Base-by-base conservation (phyloP, 2,329 filamentous ascomycete species). In the Trichoderma asperellum region DNA sequence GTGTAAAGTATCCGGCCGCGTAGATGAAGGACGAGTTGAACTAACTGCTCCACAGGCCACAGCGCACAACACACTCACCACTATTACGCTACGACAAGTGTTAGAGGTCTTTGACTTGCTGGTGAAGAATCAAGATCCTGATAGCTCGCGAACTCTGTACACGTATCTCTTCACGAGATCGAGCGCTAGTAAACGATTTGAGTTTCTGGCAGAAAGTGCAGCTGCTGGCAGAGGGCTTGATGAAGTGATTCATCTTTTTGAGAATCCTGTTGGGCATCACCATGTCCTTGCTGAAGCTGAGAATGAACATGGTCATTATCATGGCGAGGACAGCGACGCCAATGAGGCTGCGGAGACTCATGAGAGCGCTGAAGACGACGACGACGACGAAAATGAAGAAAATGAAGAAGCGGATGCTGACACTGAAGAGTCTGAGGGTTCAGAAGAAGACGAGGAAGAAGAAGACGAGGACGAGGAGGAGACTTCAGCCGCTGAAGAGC, bases 111-210 rank as follows among this genome's bases (percentile, higher is more conserved):
- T 83, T 67, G 80, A 83, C 27, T 74, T 82, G 47, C 74, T 83
- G 1, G 77, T 81, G 16, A 83, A 82, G 66, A 83, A 83, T 56
- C 80, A 83, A 70, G 79, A 83, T 58, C 78, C 80, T 12, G 77
- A 82, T 32, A 75, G 74, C 34, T 75, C 76, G 12, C 78, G 80
- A 18, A 76, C 77, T 1, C 72, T 83, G n/a, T 83, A 82, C 60
- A 82, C 81, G 4, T 82, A 81, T 70, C 74, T 83, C 10, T 79
- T 82, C 68, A 80, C 80, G 16, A 80, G 80, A 57, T 77, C 81
- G 6, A 82, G 78, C 59, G 75, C 78, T 55, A 77, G 75, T 62
- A 82, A 77, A 70, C 77, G 81, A n/a, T 76, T 81, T 34, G 78
- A 82, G 12, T 80, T 76, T 8, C 71, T 83, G 16, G 75, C 81